Evolutionary conservation across 495 filamentous ascomycete species (phyloP).

Genomic region (Chaetomidium leptoderma): DNA sequence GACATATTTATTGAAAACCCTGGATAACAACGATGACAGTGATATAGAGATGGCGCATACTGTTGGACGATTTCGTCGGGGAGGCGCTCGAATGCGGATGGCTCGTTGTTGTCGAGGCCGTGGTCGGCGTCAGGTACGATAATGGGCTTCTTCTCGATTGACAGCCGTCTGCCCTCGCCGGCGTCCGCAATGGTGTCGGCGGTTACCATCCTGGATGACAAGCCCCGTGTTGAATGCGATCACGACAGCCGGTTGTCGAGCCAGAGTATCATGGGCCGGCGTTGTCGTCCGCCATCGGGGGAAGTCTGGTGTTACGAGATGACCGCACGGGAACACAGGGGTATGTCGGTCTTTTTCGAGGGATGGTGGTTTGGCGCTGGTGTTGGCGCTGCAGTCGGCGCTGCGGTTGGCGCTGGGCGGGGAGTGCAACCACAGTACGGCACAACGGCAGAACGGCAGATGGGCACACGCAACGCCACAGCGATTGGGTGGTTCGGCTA

Average conservation of each 20-base stretch:
- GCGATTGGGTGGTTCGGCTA: not conserved
- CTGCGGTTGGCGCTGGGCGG: not conserved
- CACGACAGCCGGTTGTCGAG: constrained; percentile 17
- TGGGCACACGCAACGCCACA: not conserved
- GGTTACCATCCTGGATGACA: constrained; percentile 22
- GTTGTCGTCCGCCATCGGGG: constrained; percentile 21
- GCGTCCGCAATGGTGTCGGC: constrained; percentile 21
- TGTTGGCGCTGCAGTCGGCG: constrained; percentile 6
- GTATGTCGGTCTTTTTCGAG: not conserved
- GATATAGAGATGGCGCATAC: constrained; percentile 30
- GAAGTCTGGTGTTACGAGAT: constrained; percentile 1
- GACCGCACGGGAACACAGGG: not conserved
- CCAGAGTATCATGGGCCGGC: constrained; percentile 16
- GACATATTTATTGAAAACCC: not conserved
- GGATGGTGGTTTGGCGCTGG: constrained; percentile 5
- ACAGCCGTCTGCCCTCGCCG: constrained; percentile 25
- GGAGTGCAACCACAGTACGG: constrained; percentile 3
- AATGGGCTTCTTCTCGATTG: constrained; percentile 35
- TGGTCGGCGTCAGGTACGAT: constrained; percentile 18
- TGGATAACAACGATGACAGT: not conserved
- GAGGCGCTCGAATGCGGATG: constrained; percentile 41
- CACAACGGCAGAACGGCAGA: constrained; percentile 5
- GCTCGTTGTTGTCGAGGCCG: constrained; percentile 12
- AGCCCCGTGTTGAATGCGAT: constrained; percentile 5
- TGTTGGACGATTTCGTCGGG: constrained; percentile 51